Evolutionary conservation across 352 stramenopile species (phyloP).

Genomic region (Elongisporangium senticosum): DNA sequence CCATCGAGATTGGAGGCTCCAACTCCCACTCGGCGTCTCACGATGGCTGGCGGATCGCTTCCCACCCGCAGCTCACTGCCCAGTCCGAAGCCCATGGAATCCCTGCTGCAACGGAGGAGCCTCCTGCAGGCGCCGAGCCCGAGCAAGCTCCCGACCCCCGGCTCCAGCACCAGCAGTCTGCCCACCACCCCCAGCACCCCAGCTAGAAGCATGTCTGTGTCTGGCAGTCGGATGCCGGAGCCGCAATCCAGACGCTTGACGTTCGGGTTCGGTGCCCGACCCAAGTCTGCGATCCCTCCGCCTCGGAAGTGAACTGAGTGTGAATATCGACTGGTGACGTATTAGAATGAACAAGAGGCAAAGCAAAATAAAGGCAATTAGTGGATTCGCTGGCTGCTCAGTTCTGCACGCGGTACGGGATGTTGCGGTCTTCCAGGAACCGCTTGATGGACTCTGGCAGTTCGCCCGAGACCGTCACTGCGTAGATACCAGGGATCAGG

Average conservation of each 20-base stretch:
- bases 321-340: background rate
- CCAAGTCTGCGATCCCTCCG: background rate
- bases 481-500: slow-evolving; percentile 81
- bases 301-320: background rate
- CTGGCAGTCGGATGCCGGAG: background rate
- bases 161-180: background rate
- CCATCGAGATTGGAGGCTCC: background rate
- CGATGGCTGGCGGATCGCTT: background rate
- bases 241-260: background rate
- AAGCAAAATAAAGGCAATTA: background rate
- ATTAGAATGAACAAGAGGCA: background rate
- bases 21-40: background rate
- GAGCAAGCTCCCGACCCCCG: background rate
- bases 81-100: background rate
- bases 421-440: slow-evolving; percentile 85
- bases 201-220: background rate
- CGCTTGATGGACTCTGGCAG: slow-evolving; percentile 85
- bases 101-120: background rate
- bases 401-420: slow-evolving; percentile 76
- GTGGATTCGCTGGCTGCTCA: slow-evolving; percentile 10
- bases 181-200: background rate
- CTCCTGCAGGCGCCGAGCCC: background rate
- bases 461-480: slow-evolving; percentile 81
- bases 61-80: background rate
- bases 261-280: background rate